Evolutionary conservation across 164 flowering plant species (phyloP).

Genomic region (Vitis rotundifolia): DNA sequence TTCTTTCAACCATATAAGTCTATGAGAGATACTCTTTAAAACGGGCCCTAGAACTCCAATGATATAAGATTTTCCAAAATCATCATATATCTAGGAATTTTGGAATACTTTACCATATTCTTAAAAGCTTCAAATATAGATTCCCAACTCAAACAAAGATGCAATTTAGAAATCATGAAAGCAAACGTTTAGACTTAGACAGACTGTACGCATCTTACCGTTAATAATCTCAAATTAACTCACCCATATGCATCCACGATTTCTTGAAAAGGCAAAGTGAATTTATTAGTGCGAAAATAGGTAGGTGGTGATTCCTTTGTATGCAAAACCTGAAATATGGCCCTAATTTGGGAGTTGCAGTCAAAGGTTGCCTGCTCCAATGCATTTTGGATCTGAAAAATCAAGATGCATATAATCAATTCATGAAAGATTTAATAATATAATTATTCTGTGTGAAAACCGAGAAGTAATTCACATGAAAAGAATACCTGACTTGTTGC

Average conservation of each 20-base stretch:
- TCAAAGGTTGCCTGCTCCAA: conserved; percentile 64
- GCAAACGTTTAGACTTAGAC: neutral
- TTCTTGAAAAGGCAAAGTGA: conserved; percentile 70
- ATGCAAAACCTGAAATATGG: conserved; percentile 68
- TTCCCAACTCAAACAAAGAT: no score
- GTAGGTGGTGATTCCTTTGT: conserved; percentile 78
- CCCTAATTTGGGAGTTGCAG: conserved; percentile 70
- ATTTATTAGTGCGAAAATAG: conserved; percentile 72
- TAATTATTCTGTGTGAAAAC: neutral
- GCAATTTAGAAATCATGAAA: neutral
- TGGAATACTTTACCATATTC: no score
- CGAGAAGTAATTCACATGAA: neutral
- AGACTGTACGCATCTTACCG: neutral
- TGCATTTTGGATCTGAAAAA: conserved; percentile 61
- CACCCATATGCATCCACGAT: conserved; percentile 91
- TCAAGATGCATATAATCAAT: neutral
- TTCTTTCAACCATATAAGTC: no score
- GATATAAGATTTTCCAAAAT: no score
- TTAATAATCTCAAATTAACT: conserved; percentile 22
- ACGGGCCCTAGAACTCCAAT: no score
- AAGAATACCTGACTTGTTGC: conserved; percentile 65
- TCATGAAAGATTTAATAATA: neutral
- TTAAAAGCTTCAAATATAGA: no score
- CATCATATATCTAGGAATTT: no score
- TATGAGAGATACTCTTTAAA: no score